Evolutionary conservation across 805 yeast genomes (phyloP), one percentile per base, ranked within the genome.

Genomic region (Wickerhamiella musiphila): DNA sequence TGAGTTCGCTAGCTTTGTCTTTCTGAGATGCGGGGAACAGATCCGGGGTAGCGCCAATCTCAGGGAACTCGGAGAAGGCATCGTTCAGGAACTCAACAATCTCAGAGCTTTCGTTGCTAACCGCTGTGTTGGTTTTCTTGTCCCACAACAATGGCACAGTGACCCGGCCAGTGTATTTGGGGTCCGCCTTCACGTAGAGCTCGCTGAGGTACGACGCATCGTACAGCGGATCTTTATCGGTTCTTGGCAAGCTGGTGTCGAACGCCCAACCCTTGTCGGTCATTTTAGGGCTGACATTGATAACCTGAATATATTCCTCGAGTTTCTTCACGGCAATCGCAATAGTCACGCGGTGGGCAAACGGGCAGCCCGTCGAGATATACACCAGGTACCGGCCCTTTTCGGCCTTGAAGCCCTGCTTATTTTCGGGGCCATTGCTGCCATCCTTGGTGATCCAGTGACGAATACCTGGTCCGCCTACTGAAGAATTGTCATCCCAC

Each of bases 81-180:
- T 72, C 60, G 52, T 78, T 73, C 40, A 86, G 60, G 58, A 79
- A 76, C 43, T 94, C 66, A 40, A 86, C 70, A 43, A 86, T 77
- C 47, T 84, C 94, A 19, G 84, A 64, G 37, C 92, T 75, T 56
- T 86, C 96, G 53, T 84, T 86, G 56, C 70, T 79, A 33, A 86
- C 96, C 51, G 86, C 78, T 2, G 90, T 76, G 29, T 68, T 55
- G 18, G 67, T 65, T 55, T 83, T 71, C 47, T 67, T 76, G 56
- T 86, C 96, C 82, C 93, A 83, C 45, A 86, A 63, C 4, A 84
- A 78, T 2, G 96, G 98, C 22, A 86, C 95, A 1, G 95, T 82
- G 52, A 70, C 78, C 41, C 95, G 64, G 3, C 93, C 94, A 9
- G 54, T 57, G 54, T 82, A 86, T 13, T 74, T 66, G 1, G 86